Percentiles rank a stretch among this genome's conserved stretches.
Conservation (phyloP, 495 filamentous ascomycete species). For the Zalerion maritima region DNA sequence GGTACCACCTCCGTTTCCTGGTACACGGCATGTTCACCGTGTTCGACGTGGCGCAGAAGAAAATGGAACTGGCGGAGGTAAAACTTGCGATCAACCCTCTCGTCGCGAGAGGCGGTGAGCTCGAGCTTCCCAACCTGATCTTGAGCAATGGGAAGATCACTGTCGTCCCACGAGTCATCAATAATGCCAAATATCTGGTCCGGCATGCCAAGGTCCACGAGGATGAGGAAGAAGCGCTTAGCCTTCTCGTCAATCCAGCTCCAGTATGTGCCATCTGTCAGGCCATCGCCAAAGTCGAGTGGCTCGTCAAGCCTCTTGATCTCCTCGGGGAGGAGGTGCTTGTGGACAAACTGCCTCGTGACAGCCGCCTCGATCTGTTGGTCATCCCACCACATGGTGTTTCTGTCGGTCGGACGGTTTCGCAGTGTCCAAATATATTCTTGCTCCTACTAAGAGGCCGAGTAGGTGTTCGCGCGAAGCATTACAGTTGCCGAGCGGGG, state of each 20-base stretch:
- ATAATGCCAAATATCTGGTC: slow-evolving; percentile 77
- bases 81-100: slow-evolving; percentile 57
- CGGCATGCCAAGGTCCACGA: slow-evolving; percentile 64
- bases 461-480: too few species aligned
- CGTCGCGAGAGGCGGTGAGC: slow-evolving; percentile 44
- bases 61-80: slow-evolving; percentile 71
- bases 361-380: slow-evolving; percentile 63
- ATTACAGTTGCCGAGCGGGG: too few species aligned
- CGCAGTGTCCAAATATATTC: too few species aligned
- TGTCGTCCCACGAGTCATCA: slow-evolving; percentile 77
- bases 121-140: slow-evolving; percentile 54
- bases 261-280: slow-evolving; percentile 83
- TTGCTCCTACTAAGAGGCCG: too few species aligned
- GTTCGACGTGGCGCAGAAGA: slow-evolving; percentile 52
- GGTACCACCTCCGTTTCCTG: slow-evolving; percentile 67
- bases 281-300: slow-evolving; percentile 67
- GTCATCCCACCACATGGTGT: slow-evolving; percentile 63
- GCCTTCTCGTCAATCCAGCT: slow-evolving; percentile 81
- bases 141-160: slow-evolving; percentile 67
- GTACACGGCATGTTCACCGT: slow-evolving; percentile 61
- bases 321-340: slow-evolving; percentile 49
- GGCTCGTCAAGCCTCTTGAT: slow-evolving; percentile 51
- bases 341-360: slow-evolving; percentile 51
- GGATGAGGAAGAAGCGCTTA: slow-evolving; percentile 66
- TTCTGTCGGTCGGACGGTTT: too few species aligned